Conservation (phyloP, 768 basidiomycete species). For the Phanerodontia chrysosporium region DNA sequence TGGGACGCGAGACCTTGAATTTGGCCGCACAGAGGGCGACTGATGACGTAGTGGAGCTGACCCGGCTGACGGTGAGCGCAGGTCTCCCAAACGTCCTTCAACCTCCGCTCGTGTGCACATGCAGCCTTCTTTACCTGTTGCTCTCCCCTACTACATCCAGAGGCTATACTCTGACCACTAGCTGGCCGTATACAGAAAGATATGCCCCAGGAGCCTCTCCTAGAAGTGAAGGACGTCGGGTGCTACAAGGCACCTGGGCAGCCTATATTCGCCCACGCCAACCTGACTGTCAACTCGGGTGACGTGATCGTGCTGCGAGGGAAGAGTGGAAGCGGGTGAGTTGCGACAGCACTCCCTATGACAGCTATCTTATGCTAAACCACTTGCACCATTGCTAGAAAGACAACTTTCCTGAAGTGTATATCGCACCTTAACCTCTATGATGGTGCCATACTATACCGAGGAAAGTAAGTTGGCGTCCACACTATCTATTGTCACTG, state of each 20-base stretch:
- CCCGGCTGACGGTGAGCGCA: neutral
- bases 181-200: neutral
- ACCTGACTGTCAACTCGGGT: constrained; percentile 60
- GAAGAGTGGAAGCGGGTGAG: constrained; percentile 69
- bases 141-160: neutral
- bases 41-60: constrained; percentile 4
- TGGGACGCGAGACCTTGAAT: neutral
- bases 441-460: constrained; percentile 57
- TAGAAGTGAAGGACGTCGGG: constrained; percentile 50
- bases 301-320: constrained; percentile 80
- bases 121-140: neutral
- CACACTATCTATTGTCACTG: neutral
- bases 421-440: constrained; percentile 76
- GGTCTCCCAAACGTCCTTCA: neutral
- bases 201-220: constrained; percentile 26
- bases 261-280: constrained; percentile 56
- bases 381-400: too few species aligned
- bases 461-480: constrained; percentile 54
- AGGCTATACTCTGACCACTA: neutral
- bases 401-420: constrained; percentile 80
- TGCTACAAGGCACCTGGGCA: constrained; percentile 44
- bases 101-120: neutral
- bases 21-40: neutral
- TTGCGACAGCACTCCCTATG: neutral
- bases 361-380: too few species aligned